Evolutionary conservation across 495 filamentous ascomycete genomes (phyloP), one percentile per base, ranked within the genome.

Genomic region (Saxophila tyrrhenica): DNA sequence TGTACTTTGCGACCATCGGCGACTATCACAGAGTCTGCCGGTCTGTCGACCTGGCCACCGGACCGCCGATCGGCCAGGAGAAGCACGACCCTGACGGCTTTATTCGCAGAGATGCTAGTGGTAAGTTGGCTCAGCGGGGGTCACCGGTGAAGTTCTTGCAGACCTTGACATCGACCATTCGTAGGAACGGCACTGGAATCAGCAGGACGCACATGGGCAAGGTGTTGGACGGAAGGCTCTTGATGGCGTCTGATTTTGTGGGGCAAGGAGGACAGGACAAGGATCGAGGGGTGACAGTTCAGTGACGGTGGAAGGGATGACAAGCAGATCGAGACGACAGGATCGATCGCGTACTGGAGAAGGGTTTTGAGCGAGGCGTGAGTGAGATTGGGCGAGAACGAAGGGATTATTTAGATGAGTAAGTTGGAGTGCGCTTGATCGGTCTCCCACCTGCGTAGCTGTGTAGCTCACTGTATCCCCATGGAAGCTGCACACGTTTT

Each of bases 71-170:
- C n/a, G 61, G 68, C 53, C 63, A 61, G 19, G 54, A 63, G 32
- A 25, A 52, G 25, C 58, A 68, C 19, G 65, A 68, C 10, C 66
- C 64, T 0, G 70, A 74, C 19, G 75, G 73, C 22, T 73, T 76
- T 29, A 64, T 75, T 47, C 69, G 72, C 20, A 23, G 22, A 61
- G 67, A 13, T 47, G 59, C 9, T 58, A 13, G 16, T 48, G 59
- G 19, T 19, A 45, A 22, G 46, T 47, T 54, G 47, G 51, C 21
- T 25, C 67, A 50, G 63, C 65, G 16, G 60, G 59, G 56, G 23
- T 83, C 78, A 50, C 79, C 79, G 0, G 70, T 84, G 0, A 64
- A 63, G 47, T 82, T 83, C 56, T 55, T 84, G 25, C 65, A 63
- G 44, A 57, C 68, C 48, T 48, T 83, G 15, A 64, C 76, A 50